Evolutionary conservation across 1,139 yeast species (phyloP).

Genomic region (Zygoascus sp.): DNA sequence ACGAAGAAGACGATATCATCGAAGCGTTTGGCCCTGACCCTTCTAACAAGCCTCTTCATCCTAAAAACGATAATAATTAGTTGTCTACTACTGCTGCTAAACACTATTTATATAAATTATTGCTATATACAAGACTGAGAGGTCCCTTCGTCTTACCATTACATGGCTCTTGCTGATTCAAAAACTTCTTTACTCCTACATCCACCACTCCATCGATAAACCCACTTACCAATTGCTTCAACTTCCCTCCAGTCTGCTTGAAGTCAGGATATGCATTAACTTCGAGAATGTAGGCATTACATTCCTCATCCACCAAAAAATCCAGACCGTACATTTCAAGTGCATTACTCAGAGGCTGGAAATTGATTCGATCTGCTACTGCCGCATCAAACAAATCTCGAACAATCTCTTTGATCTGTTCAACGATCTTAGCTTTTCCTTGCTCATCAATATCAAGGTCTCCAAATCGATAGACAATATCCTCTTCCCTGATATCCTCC

Average conservation of each 20-base stretch:
- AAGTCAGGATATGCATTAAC: conserved; percentile 95
- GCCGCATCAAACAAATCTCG: conserved; percentile 84
- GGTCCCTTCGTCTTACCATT: neutral
- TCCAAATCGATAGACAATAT: conserved; percentile 59
- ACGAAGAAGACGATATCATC: conserved; percentile 56
- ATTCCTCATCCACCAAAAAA: conserved; percentile 61
- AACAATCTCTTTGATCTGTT: conserved; percentile 56
- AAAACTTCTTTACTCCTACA: conserved; percentile 6
- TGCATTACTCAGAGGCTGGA: conserved; percentile 80
- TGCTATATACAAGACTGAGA: conserved; percentile 7
- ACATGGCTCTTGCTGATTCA: neutral
- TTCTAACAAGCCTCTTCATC: conserved; percentile 7
- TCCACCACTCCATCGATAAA: conserved; percentile 25
- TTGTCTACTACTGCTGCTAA: neutral
- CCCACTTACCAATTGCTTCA: conserved; percentile 54
- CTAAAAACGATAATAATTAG: conserved; percentile 8
- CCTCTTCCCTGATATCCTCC: conserved; percentile 42
- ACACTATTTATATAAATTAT: conserved; percentile 8
- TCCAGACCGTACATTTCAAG: conserved; percentile 88
- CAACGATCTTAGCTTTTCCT: conserved; percentile 43
- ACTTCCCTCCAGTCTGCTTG: conserved; percentile 82
- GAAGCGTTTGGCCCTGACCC: conserved; percentile 24
- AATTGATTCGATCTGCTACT: conserved; percentile 70
- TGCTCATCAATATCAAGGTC: conserved; percentile 41
- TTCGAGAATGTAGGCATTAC: conserved; percentile 62